Evolutionary conservation across 2,329 filamentous ascomycete species (phyloP).

Genomic region (Metarhizium guizhouense): DNA sequence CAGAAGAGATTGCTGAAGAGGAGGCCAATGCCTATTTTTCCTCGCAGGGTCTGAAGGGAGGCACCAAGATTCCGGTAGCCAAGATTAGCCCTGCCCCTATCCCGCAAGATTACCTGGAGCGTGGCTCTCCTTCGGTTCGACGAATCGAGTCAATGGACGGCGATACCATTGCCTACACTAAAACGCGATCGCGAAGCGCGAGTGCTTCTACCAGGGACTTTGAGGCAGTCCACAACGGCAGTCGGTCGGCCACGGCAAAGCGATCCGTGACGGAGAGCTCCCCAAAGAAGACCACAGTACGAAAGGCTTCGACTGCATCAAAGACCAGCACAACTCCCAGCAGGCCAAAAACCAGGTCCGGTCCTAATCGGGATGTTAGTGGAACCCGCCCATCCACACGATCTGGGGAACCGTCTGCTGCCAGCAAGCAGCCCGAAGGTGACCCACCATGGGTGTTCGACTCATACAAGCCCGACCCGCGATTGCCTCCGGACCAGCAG

Average conservation of each 20-base stretch:
- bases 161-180: conserved; percentile 49
- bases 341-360: conserved; percentile 56
- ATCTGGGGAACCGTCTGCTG: conserved; percentile 43
- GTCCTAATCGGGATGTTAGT: conserved; percentile 38
- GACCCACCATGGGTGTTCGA: conserved; percentile 93
- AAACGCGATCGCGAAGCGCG: conserved; percentile 60
- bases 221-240: conserved; percentile 9
- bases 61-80: conserved; percentile 79
- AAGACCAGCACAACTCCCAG: conserved; percentile 32
- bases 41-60: conserved; percentile 46
- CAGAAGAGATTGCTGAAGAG: conserved; percentile 66
- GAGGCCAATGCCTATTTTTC: conserved; percentile 42
- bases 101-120: conserved; percentile 60
- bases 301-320: conserved; percentile 36
- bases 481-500: conserved; percentile 89
- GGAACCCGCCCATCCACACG: conserved; percentile 53
- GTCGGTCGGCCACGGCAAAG: conserved; percentile 23
- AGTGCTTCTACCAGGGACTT: conserved; percentile 43
- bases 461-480: conserved; percentile 92
- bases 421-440: conserved; percentile 69
- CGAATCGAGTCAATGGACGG: conserved; percentile 48
- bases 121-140: conserved; percentile 60
- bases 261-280: conserved; percentile 40
- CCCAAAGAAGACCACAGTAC: conserved; percentile 40
- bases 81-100: conserved; percentile 73